Percentiles rank a stretch among this genome's conserved stretches.
Evolutionary conservation across 1,284 basidiomycete species (phyloP).

Genomic region (Cerioporus squamosus): DNA sequence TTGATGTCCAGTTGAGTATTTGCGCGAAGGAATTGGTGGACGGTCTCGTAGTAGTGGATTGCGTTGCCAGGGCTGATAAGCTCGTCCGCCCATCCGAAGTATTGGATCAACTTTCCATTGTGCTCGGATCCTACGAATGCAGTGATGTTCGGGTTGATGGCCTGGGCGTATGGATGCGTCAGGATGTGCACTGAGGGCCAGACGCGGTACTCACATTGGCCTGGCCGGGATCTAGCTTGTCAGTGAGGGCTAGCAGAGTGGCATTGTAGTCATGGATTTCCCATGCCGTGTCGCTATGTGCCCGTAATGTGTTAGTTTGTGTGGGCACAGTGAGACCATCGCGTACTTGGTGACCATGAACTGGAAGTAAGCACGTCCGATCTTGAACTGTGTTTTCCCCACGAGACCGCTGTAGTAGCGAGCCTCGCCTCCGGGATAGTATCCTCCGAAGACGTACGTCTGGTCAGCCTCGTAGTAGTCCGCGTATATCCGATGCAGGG

Average conservation of each 20-base stretch:
- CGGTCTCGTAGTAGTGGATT: constrained; percentile 39
- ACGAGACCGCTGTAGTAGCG: constrained; percentile 35
- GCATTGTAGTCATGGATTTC: constrained; percentile 24
- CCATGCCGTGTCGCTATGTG: constrained; percentile 27
- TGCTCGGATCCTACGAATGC: constrained; percentile 31
- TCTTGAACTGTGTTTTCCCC: constrained; percentile 18
- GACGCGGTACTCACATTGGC: constrained; percentile 17
- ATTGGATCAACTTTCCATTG: constrained; percentile 38
- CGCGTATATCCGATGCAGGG: constrained; percentile 36
- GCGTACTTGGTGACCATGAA: constrained; percentile 28
- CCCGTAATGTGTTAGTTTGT: background rate
- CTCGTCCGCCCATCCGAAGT: constrained; percentile 37
- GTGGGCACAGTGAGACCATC: background rate
- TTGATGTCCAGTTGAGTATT: constrained; percentile 32
- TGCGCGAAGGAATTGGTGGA: constrained; percentile 31
- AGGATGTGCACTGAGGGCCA: background rate
- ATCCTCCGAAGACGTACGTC: constrained; percentile 29
- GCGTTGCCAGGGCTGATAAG: constrained; percentile 41
- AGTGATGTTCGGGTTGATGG: constrained; percentile 32
- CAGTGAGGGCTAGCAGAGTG: constrained; percentile 18
- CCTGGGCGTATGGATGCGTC: constrained; percentile 9
- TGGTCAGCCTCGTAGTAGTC: constrained; percentile 35
- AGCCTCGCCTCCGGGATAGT: constrained; percentile 34
- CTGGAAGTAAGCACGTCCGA: constrained; percentile 23
- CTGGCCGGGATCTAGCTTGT: constrained; percentile 27